phyloP scores from a whole-genome alignment of 2,329 filamentous ascomycete species.

The Apiospora sp. region DNA sequence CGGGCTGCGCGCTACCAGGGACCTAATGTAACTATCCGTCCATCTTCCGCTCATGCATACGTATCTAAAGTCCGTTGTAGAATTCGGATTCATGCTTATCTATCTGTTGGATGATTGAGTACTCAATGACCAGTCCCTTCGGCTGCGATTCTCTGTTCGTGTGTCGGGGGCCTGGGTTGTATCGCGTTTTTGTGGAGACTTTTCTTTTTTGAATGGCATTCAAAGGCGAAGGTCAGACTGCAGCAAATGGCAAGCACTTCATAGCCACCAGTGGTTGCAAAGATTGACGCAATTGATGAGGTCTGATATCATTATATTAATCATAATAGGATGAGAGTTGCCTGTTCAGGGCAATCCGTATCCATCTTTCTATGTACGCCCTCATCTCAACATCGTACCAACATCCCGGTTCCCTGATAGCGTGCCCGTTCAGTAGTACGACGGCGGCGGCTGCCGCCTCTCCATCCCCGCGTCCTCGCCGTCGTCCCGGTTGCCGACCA shows the following conservation, averaged over 20 bases:
- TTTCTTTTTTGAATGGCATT: too few relatives aligned
- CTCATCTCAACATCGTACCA: not conserved
- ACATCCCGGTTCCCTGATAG: not conserved
- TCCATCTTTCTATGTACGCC: not conserved
- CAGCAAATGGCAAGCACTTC: not conserved
- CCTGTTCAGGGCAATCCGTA: not conserved
- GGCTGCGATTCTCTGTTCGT: too few relatives aligned
- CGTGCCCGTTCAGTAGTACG: not conserved
- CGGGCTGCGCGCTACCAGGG: not conserved
- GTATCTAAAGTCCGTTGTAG: not conserved
- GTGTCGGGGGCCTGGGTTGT: too few relatives aligned
- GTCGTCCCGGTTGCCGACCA: not conserved
- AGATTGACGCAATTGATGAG: not conserved
- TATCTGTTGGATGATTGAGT: not conserved
- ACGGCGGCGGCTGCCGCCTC: not conserved
- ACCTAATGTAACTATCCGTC: not conserved
- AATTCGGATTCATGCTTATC: not conserved
- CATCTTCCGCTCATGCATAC: not conserved
- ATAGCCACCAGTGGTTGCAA: not conserved
- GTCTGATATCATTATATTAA: constrained; percentile 4
- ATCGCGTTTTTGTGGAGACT: too few relatives aligned
- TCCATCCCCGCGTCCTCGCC: not conserved
- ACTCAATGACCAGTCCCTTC: not conserved
- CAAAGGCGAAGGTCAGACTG: too few relatives aligned
- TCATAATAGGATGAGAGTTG: too few relatives aligned